Evolutionary conservation across 495 filamentous ascomycete species (phyloP), one percentile per base, ranked within the genome.

Genomic region (Aspergillus incahuasiensis): DNA sequence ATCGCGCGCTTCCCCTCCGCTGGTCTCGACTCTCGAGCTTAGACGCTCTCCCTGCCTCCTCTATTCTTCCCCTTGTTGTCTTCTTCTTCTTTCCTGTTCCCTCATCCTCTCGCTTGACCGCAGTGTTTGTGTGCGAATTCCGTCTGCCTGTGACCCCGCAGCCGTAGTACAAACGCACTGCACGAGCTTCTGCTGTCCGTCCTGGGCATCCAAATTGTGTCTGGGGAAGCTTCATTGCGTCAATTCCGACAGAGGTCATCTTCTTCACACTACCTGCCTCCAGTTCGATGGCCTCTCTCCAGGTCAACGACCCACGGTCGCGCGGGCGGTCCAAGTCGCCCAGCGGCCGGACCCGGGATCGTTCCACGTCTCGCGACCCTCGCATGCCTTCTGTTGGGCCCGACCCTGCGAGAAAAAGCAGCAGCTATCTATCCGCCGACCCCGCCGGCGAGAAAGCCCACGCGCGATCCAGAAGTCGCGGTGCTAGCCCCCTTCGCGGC

Each of bases 301-400:
- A 81, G 52, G 80, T 83, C 54, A 72, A 79, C 59, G 77, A 84
- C 62, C 69, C 76, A 69, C 78, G 79, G 61, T 82, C 80, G 57
- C 80, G 82, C 56, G 80, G 73, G 49, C 81, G 83, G 52, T 83
- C 81, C 61, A 84, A 78, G 47, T 86, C 84, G 12, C 81, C 82
- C 32, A 69, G 69, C 49, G 70, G 74, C 53, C 74, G 74, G 52
- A 68, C 62, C 49, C 68, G 69, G 44, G 77, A 78, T 32, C 76
- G 75, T 48, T 78, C 79, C 42, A 69, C 71, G 52, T 79, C 76
- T 63, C 76, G 78, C 66, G 75, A 80, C 61, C 67, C 55, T 45
- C 70, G 74, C 50, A 54, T 65, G 11, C 70, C 74, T 7, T 72
- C 73, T 13, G 64, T 71, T 44, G 47, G 48, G 41, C 68, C 50